These are phyloP conservation scores for Nelumbo lutea DNA, from an alignment of 164 flowering plant species.

Conservation along the genomic window DNA sequence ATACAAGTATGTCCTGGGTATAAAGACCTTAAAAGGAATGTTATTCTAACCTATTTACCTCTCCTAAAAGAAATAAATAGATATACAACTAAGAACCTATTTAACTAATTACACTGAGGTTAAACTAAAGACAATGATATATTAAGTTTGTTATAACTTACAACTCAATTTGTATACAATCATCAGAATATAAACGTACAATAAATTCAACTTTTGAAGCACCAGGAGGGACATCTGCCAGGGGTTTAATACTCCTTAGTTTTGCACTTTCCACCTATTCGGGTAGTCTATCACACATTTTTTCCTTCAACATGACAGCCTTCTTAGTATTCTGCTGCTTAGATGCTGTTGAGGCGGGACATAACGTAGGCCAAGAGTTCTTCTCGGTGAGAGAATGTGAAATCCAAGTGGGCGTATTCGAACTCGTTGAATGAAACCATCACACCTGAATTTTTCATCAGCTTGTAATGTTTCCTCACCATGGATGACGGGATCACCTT, in stretches of 20 bases:
- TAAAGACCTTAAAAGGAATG: no score
- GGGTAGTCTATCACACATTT: neutral
- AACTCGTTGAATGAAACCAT: constrained; percentile 69
- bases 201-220: neutral
- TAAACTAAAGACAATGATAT: no score
- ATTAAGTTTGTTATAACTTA: no score
- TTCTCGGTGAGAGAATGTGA: constrained; percentile 86
- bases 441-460: constrained; percentile 69
- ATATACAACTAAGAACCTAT: no score
- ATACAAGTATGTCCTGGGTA: no score
- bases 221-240: neutral
- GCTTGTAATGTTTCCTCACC: constrained; percentile 71
- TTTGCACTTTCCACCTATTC: neutral
- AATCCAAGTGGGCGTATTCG: constrained; percentile 93
- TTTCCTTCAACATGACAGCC: constrained; percentile 23
- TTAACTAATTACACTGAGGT: no score
- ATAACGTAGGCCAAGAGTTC: constrained; percentile 82
- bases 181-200: neutral
- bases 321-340: constrained; percentile 22
- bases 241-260: neutral
- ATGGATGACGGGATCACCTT: constrained; percentile 75
- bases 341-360: constrained; percentile 60
- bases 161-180: no score
- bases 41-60: no score
- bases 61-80: no score